Evolutionary conservation across 23 red algal species (phyloP).

Genomic region (Agarophyton chilense): DNA sequence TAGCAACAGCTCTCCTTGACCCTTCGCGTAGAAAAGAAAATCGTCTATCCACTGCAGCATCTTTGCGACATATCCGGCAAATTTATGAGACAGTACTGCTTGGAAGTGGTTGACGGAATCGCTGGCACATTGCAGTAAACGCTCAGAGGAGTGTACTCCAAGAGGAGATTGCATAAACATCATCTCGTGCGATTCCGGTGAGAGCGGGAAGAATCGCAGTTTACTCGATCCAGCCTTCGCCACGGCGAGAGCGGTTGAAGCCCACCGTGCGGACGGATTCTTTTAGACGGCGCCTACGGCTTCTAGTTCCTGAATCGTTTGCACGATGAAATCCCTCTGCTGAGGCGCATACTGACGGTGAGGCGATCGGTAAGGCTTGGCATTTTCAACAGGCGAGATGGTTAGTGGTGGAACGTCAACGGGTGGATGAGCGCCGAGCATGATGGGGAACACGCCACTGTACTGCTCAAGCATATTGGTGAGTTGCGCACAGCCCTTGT

Average conservation of each 20-base stretch:
- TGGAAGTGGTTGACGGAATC: constrained; percentile 31
- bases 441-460: background rate
- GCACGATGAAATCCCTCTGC: background rate
- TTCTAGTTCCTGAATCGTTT: background rate
- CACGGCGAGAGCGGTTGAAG: background rate
- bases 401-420: background rate
- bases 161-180: constrained; percentile 20
- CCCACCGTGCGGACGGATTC: background rate
- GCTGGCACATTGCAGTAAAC: constrained; percentile 9
- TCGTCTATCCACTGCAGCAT: constrained; percentile 38
- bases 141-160: constrained; percentile 6
- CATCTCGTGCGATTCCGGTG: constrained; percentile 16
- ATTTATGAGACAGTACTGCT: background rate
- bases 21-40: constrained; percentile 38
- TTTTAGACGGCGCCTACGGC: background rate
- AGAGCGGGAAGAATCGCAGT: constrained; percentile 3
- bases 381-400: background rate
- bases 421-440: background rate
- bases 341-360: background rate
- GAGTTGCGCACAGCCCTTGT: background rate
- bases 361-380: background rate
- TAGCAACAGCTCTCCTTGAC: background rate
- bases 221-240: background rate
- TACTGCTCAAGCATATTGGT: background rate
- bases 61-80: background rate